A percentile compares a stretch with the other conserved stretches of the same genome.
Evolutionary conservation across 1,284 basidiomycete species (phyloP).

Genomic region (Irpex rosettiformis): DNA sequence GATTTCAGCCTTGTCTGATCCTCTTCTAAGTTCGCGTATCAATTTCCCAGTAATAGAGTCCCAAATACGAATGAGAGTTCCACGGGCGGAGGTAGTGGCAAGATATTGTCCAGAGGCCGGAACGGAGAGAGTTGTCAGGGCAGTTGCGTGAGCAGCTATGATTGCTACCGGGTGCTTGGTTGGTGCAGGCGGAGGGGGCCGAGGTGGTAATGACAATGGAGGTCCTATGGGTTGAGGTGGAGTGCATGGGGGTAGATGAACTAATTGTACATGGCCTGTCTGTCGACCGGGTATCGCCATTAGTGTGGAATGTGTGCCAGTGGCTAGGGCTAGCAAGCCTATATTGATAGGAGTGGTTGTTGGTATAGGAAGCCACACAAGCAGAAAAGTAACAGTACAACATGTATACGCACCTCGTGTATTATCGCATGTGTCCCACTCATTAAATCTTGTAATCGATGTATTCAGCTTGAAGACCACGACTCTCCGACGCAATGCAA

Average conservation of each 20-base stretch:
- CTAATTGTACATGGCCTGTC: conserved; percentile 86
- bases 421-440: conserved; percentile 92
- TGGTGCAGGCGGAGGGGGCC: conserved; percentile 49
- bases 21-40: conserved; percentile 80
- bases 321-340: conserved; percentile 86
- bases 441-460: conserved; percentile 58
- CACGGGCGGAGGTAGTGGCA: conserved; percentile 82
- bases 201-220: conserved; percentile 41
- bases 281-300: conserved; percentile 88
- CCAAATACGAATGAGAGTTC: conserved; percentile 90
- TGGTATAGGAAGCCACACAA: conserved; percentile 2
- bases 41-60: conserved; percentile 75
- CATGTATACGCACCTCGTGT: conserved; percentile 59
- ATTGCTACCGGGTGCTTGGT: conserved; percentile 73
- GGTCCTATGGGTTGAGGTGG: conserved; percentile 48
- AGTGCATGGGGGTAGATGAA: conserved; percentile 80
- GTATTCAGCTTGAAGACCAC: conserved; percentile 76
- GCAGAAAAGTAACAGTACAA: conserved; percentile 1
- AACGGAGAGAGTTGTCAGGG: conserved; percentile 75
- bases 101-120: conserved; percentile 78
- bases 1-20: conserved; percentile 88
- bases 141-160: conserved; percentile 81
- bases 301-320: conserved; percentile 73
- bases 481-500: conserved; percentile 77
- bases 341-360: too few species aligned